phyloP scores from a whole-genome alignment of 352 stramenopile genomes.

The Phytophthora citricola region DNA sequence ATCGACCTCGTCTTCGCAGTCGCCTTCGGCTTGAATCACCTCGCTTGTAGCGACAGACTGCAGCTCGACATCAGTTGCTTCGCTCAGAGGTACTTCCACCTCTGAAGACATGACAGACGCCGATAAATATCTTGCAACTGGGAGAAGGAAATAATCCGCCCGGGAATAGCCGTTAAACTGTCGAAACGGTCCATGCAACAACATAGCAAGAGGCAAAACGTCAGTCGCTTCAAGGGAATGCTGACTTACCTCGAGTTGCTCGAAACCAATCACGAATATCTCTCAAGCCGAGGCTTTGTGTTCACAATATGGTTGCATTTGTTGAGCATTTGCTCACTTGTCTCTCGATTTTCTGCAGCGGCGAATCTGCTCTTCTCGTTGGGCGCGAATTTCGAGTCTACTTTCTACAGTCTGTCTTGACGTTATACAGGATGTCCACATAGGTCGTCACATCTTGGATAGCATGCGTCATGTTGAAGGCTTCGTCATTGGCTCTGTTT shows the following conservation, averaged over 20 bases:
- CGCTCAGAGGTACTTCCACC: conserved; percentile 1
- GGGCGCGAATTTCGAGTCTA: conserved; percentile 16
- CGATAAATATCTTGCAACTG: conserved; percentile 10
- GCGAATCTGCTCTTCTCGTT: conserved; percentile 10
- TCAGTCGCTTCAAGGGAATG: conserved; percentile 7
- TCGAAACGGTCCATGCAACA: conserved; percentile 24
- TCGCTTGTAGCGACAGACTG: not conserved
- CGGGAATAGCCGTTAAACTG: conserved; percentile 7
- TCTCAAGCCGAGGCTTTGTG: conserved; percentile 19
- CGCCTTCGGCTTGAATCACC: not conserved
- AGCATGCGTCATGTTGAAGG: conserved; percentile 25
- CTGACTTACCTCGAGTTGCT: not conserved
- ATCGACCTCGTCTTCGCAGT: not conserved
- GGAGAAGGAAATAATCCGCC: too few species aligned
- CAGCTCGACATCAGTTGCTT: conserved; percentile 7
- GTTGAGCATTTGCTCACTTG: conserved; percentile 28
- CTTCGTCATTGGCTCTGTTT: conserved; percentile 4
- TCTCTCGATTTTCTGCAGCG: conserved; percentile 10
- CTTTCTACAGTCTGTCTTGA: conserved; percentile 34
- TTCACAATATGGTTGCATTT: conserved; percentile 47
- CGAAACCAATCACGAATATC: conserved; percentile 4
- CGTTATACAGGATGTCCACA: conserved; percentile 18
- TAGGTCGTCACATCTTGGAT: conserved; percentile 5
- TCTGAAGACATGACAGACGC: conserved; percentile 16
- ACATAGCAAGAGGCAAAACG: not conserved